phyloP scores from a whole-genome alignment of 345 rosid genomes.

The Pelargonium nanum region DNA sequence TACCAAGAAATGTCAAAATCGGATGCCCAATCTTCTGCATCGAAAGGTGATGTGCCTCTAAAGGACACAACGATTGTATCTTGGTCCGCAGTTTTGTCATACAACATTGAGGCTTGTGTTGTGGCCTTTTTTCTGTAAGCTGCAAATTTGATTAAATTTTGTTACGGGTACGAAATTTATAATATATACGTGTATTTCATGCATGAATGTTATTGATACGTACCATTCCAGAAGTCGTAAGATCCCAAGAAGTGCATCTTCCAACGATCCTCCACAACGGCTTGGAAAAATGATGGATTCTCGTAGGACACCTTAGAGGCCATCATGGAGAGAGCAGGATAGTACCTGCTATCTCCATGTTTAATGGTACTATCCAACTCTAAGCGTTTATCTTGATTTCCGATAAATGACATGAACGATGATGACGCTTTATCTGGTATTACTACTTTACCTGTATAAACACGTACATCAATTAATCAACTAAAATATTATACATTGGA shows the following conservation, averaged over 20 bases:
- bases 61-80: conserved; percentile 50
- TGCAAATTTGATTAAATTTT: no score
- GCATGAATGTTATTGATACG: no score
- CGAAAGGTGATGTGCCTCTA: conserved; percentile 57
- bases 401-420: conserved; percentile 31
- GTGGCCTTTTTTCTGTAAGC: conserved; percentile 25
- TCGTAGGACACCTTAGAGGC: conserved; percentile 59
- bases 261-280: conserved; percentile 43
- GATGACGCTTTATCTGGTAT: conserved; percentile 35
- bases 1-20: conserved; percentile 53
- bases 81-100: conserved; percentile 17
- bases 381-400: conserved; percentile 35
- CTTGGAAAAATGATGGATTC: no score
- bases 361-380: conserved; percentile 33
- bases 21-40: conserved; percentile 25
- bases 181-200: not conserved
- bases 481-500: no score
- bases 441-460: conserved; percentile 34
- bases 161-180: no score
- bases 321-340: conserved; percentile 51
- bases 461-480: no score
- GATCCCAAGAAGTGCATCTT: conserved; percentile 68
- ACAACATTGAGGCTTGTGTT: conserved; percentile 45
- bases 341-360: conserved; percentile 30
- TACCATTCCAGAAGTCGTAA: conserved; percentile 60